Evolutionary conservation across 2,329 filamentous ascomycete genomes (phyloP), one percentile per base, ranked within the genome.

Genomic region (Thelonectria rubi): DNA sequence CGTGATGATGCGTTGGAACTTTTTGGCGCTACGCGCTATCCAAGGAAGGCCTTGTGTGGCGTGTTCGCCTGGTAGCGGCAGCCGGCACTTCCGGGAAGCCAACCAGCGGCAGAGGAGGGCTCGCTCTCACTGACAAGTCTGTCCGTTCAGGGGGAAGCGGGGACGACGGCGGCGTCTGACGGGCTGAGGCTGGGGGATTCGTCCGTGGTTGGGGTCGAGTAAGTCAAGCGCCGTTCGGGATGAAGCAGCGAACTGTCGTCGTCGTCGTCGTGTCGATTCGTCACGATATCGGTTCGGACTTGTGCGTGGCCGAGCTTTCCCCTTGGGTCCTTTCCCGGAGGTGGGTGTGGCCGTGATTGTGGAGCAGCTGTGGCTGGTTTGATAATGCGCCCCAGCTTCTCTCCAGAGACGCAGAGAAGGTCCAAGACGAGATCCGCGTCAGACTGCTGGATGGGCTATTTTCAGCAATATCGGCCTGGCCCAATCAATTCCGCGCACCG

Each of bases 1-100:
- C 40, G 46, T 47, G 46, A 55, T 53, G 40, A 37, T 37, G 40
- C 45, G 57, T 59, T 8, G 26, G 51, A 46, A 48, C 46, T 49
- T 20, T 42, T 45, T 45, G 42, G 20, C 43, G 53, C 46, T 55
- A 55, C 34, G 26, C 53, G 43, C 15, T 30, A 30, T 30, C 7
- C 26, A 30, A 5, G 26, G 26, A 9, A 32, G 32, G 20, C 17
- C 37, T 47, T 20, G 42, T 45, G 46, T 48, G 53, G 53, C 43
- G 52, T 55, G 52, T 47, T 40, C 37, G 43, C 47, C 30, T 47
- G 14, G 20, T 34, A 43, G 18, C 53, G 53, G 39, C 17, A 43
- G 8, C 53, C 53, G 43, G 53, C 43, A 43, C 51, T 32, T 54
- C 51, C 51, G 51, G 34, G 39, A 32, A 30, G 21, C 26, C 26